Evolutionary conservation across 1,284 basidiomycete species (phyloP).

Genomic region (Bjerkandera adusta): DNA sequence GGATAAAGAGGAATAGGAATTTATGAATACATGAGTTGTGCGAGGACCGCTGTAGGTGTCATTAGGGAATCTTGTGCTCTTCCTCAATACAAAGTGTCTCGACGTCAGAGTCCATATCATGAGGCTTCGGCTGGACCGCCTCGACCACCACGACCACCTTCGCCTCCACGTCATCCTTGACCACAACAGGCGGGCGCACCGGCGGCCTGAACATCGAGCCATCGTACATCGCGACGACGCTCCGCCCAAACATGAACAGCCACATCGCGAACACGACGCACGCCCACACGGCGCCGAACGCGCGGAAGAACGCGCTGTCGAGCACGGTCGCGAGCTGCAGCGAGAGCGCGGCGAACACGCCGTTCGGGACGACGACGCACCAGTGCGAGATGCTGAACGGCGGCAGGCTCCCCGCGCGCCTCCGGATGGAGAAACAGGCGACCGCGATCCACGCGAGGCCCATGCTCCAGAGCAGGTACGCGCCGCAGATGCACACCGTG

Average conservation of each 20-base stretch:
- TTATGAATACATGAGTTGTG: no score
- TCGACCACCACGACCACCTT: background rate
- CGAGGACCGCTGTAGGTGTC: no score
- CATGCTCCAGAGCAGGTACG: slow-evolving; percentile 43
- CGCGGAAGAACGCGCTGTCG: slow-evolving; percentile 28
- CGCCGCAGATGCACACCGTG: slow-evolving; percentile 33
- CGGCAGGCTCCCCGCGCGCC: slow-evolving; percentile 20
- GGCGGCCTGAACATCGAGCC: slow-evolving; percentile 34
- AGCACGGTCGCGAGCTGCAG: slow-evolving; percentile 38
- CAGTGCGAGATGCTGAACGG: slow-evolving; percentile 38
- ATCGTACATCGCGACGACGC: slow-evolving; percentile 31
- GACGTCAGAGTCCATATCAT: slow-evolving; percentile 3
- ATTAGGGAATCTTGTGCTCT: background rate
- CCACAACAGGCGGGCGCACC: no score
- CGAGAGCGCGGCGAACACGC: slow-evolving; percentile 40
- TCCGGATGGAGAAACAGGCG: slow-evolving; percentile 29
- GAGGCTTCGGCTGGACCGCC: no score
- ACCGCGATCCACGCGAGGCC: slow-evolving; percentile 40
- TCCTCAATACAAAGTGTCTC: slow-evolving; percentile 1
- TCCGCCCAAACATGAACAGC: slow-evolving; percentile 33
- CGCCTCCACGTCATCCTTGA: background rate
- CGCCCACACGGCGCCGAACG: slow-evolving; percentile 12
- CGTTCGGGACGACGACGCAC: slow-evolving; percentile 45
- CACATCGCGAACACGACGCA: slow-evolving; percentile 41
- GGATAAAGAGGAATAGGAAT: no score